Evolutionary conservation across 2,329 filamentous ascomycete genomes (phyloP).

Genomic region (Coniochaeta sp.): DNA sequence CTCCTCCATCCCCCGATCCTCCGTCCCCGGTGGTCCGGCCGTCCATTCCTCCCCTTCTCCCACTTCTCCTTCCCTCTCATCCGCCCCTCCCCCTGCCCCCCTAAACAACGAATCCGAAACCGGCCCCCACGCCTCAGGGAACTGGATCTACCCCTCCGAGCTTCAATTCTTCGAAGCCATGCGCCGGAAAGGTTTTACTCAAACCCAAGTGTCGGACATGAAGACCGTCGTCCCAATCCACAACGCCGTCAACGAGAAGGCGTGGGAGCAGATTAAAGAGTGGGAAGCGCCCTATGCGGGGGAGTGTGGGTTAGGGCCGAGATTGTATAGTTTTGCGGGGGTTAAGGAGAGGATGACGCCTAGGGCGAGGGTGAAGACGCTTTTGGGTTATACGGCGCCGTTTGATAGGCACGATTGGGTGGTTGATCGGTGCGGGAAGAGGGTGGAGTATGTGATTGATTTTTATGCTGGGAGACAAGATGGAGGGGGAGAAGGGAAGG

Average conservation of each 20-base stretch:
- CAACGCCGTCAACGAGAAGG: slow-evolving; percentile 95
- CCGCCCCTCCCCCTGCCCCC: slow-evolving; percentile 25
- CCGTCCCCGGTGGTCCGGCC: slow-evolving; percentile 51
- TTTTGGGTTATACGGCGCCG: slow-evolving; percentile 81
- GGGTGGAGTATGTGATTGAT: slow-evolving; percentile 93
- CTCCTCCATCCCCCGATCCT: slow-evolving; percentile 37
- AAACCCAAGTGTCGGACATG: slow-evolving; percentile 68
- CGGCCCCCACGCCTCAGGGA: slow-evolving; percentile 63
- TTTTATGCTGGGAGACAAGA: slow-evolving; percentile 73
- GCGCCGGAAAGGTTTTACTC: slow-evolving; percentile 79
- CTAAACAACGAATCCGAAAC: slow-evolving; percentile 73
- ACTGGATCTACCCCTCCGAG: slow-evolving; percentile 97
- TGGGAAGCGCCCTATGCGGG: slow-evolving; percentile 72
- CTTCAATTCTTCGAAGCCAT: slow-evolving; percentile 98
- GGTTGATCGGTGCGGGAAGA: slow-evolving; percentile 79
- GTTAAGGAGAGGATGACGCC: slow-evolving; percentile 66
- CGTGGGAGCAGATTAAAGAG: slow-evolving; percentile 83
- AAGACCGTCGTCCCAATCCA: slow-evolving; percentile 91
- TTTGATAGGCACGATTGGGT: slow-evolving; percentile 99
- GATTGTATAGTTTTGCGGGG: slow-evolving; percentile 77
- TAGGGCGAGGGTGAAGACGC: slow-evolving; percentile 71
- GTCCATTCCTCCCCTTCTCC: slow-evolving; percentile 29
- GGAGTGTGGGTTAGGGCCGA: slow-evolving; percentile 58
- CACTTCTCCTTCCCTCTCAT: slow-evolving; percentile 42
- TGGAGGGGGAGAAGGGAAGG: slow-evolving; percentile 29